Evolutionary conservation across 768 basidiomycete genomes (phyloP), one percentile per base, ranked within the genome.

Genomic region (Udeniomyces megalosporus): DNA sequence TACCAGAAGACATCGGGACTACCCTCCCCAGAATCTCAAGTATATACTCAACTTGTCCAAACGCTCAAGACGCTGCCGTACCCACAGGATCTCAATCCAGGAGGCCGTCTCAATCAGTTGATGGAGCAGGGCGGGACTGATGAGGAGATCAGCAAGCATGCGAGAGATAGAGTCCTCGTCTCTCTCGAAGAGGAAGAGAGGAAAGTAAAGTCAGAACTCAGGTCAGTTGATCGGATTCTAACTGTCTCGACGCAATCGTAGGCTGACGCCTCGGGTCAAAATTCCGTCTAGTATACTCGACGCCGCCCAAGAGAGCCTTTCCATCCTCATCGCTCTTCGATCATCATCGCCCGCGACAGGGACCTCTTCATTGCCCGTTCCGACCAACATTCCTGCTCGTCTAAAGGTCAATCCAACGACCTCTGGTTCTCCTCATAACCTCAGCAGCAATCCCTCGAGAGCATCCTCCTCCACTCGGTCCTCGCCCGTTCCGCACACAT

Each of bases 241-340:
- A 55, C 15, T 34, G 34, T 22, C 17, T 7, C 10, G 22, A 42
- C n/a, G n/a, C 38, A 8, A 24, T 20, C 10, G 17, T 42, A 42
- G 10, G 8, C 38, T 42, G 10, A 42, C 17, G 17, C 17, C 38
- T 42, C 17, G 8, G 38, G 38, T 17, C 38, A 42, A 42, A n/a
- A 20, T 22, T 1, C 22, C 14, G 2, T 44, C 3, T 35, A 61
- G 60, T 4, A 38, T 44, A 29, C 50, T 51, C 20, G 60, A 61
- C 14, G 11, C 34, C 14, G 60, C 60, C 1, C 29, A 38, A 2
- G 60, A 61, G 46, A 11, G 8, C 24, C 38, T 61, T 8, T 61
- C 60, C 14, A 28, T 61, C 20, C 51, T 61, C 6, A 32, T 61
- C 52, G 60, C 60, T 5, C 51, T 61, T 7, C 60, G 48, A 35